Percentiles rank a stretch among this genome's conserved stretches.
Conservation (phyloP, 2,329 filamentous ascomycete species). For the Xylariaceae sp. region DNA sequence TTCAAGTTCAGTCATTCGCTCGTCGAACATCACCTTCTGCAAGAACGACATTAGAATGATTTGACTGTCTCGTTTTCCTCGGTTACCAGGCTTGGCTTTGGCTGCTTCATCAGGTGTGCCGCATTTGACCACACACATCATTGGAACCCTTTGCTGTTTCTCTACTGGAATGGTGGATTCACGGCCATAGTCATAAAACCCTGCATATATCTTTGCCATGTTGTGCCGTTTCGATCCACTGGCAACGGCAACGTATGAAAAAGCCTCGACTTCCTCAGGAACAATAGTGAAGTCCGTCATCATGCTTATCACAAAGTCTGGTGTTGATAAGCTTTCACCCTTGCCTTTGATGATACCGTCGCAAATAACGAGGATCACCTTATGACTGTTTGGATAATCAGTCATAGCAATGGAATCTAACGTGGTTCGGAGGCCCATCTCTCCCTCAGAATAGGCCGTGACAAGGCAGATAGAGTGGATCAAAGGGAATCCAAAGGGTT, state of each 20-base stretch:
- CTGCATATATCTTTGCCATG: constrained; percentile 98
- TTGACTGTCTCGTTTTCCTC: constrained; percentile 98
- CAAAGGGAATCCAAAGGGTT: constrained; percentile 93
- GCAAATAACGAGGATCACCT: constrained; percentile 93
- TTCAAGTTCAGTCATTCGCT: constrained; percentile 98
- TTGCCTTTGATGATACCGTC: constrained; percentile 97
- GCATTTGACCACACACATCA: constrained; percentile 96
- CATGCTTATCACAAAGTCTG: constrained; percentile 89
- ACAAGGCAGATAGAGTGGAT: constrained; percentile 94
- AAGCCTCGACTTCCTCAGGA: constrained; percentile 81
- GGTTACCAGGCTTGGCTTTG: constrained; percentile 89
- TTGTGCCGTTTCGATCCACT: constrained; percentile 97
- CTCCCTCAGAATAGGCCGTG: constrained; percentile 95
- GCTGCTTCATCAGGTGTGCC: constrained; percentile 85
- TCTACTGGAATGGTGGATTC: constrained; percentile 77
- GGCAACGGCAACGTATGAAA: constrained; percentile 95
- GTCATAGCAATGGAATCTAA: constrained; percentile 96
- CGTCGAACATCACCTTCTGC: constrained; percentile 99
- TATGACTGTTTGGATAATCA: constrained; percentile 99
- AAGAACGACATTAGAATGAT: constrained; percentile 99
- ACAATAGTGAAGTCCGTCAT: constrained; percentile 86
- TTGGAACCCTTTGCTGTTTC: constrained; percentile 94
- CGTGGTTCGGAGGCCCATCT: constrained; percentile 88
- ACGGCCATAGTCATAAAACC: constrained; percentile 95
- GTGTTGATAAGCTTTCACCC: constrained; percentile 83